Percentiles rank a stretch among this genome's conserved stretches.
Evolutionary conservation across 2,329 filamentous ascomycete species (phyloP).

Genomic region (Pleoardoris graminearum): DNA sequence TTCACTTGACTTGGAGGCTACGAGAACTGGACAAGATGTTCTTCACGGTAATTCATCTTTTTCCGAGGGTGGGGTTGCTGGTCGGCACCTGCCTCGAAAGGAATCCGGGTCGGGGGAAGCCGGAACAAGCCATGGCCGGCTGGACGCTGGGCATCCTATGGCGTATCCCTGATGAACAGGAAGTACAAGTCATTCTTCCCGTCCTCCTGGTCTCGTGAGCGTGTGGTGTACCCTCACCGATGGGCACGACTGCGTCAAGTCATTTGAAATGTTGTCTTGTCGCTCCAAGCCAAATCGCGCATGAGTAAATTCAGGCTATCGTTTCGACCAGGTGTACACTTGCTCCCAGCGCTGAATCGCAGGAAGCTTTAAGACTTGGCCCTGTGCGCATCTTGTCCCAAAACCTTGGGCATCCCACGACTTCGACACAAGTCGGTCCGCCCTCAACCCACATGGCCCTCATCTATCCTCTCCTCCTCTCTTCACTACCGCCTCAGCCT

Average conservation of each 20-base stretch:
- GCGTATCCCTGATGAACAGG: too few species aligned
- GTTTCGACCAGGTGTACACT: neutral
- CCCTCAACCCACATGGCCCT: too few species aligned
- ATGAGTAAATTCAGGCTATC: neutral
- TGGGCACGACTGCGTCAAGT: too few species aligned
- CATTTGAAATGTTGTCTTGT: too few species aligned
- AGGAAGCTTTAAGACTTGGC: neutral
- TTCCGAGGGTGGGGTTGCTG: neutral
- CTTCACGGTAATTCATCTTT: too few species aligned
- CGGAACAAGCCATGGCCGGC: neutral
- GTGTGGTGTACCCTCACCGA: too few species aligned
- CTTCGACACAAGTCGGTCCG: too few species aligned
- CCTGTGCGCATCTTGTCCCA: neutral
- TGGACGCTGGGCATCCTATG: too few species aligned
- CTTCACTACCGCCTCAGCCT: constrained; percentile 11
- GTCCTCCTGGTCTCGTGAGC: too few species aligned
- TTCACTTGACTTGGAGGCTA: too few species aligned
- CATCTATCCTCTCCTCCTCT: neutral
- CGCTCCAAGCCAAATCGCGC: neutral
- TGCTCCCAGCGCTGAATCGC: neutral
- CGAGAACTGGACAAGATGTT: too few species aligned
- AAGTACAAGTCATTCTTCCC: too few species aligned
- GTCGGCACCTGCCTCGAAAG: neutral
- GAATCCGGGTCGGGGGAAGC: neutral
- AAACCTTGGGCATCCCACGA: neutral